Evolutionary conservation across 2,329 filamentous ascomycete genomes (phyloP), one percentile per base, ranked within the genome.

Genomic region (Metarhizium rileyi): DNA sequence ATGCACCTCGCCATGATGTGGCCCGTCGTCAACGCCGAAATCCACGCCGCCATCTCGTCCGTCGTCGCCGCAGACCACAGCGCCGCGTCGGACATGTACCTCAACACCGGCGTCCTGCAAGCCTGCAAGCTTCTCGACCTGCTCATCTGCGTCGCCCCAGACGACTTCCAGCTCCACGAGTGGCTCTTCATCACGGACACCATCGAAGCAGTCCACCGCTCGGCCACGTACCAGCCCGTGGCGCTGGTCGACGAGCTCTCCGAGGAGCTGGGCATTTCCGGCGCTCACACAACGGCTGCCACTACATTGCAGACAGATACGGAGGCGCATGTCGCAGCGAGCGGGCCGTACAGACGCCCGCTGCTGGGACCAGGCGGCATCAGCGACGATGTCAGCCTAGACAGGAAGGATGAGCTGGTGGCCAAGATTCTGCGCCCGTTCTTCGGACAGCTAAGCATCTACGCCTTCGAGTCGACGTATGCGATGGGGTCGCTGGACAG

Each of bases 131-230:
- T 98, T 3, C 77, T 98, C 3, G 93, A 98, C 61, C 74, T 90
- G 20, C 74, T 98, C n/a, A 78, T 97, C 14, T 84, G 89, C 41
- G 75, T 90, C 7, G 85, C 87, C 4, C 91, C 90, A 0, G 93
- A 98, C 57, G 93, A 98, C 64, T 98, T 97, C 68, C 93, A 97
- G 66, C 78, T 97, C n/a, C 86, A 95, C 60, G 89, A 96, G 71
- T 98, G 93, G 93, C 80, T 97, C 4, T 98, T 95, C 66, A 84
- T 98, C 49, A 95, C 90, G 2, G 93, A 98, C 66, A 97, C 91
- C 14, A 90, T 96, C 55, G 93, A 98, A 60, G 90, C 93, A 1
- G 87, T 98, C 30, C 95, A 98, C 67, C 83, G 87, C 12, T 83
- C 88, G 0, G 70, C 80, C 14, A 71, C 74, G 47, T 84, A 84